Evolutionary conservation across 495 filamentous ascomycete genomes (phyloP).

Genomic region (Xylaria grammica): DNA sequence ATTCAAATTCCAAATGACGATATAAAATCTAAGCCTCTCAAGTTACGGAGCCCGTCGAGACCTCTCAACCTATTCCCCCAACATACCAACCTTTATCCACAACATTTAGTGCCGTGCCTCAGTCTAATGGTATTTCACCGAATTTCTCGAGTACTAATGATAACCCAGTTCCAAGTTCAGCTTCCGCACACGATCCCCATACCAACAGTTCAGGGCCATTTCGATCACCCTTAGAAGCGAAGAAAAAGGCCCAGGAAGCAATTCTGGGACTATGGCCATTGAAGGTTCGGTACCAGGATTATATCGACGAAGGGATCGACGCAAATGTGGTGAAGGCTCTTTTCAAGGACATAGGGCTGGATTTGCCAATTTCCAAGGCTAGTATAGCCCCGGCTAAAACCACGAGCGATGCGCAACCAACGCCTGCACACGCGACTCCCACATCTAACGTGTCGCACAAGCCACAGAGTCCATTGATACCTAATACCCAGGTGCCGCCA

Average conservation of each 20-base stretch:
- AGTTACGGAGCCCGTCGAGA: conserved; percentile 18
- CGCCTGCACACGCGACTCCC: not conserved
- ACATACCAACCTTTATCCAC: not conserved
- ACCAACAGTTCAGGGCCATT: conserved; percentile 2
- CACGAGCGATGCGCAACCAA: not conserved
- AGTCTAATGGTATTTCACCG: not conserved
- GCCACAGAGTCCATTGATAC: conserved; percentile 11
- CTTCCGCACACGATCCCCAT: not conserved
- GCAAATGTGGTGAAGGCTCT: conserved; percentile 63
- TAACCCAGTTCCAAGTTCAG: not conserved
- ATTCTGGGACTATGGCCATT: conserved; percentile 66
- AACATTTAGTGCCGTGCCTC: not conserved
- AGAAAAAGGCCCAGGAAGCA: conserved; percentile 71
- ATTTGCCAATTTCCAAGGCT: conserved; percentile 43
- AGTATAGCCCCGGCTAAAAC: conserved; percentile 9
- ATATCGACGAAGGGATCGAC: conserved; percentile 75
- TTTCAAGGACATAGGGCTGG: conserved; percentile 68
- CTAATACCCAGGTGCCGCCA: not conserved
- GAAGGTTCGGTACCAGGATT: conserved; percentile 69
- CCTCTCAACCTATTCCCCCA: not conserved
- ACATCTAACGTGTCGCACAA: conserved; percentile 9
- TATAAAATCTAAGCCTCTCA: conserved; percentile 21
- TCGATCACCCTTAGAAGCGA: conserved; percentile 53
- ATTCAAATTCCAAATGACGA: not conserved
- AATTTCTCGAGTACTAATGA: not conserved